Conservation (phyloP, 768 basidiomycete species). For the Suillus bovinus region DNA sequence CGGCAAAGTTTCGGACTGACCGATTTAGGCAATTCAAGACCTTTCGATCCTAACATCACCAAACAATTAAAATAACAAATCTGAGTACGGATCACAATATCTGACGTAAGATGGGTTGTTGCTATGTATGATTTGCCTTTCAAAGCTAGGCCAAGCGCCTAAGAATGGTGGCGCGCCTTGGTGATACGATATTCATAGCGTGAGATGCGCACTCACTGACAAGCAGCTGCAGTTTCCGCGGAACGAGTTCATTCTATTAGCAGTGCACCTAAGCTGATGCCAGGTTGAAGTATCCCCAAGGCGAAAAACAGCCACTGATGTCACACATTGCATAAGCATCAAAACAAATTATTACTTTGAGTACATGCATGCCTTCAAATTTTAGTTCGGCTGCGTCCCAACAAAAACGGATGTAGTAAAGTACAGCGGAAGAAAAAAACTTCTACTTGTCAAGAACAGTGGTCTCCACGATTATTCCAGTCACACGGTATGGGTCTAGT, state of each 20-base stretch:
- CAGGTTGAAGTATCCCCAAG: not conserved
- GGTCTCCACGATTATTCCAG: slow-evolving; percentile 85
- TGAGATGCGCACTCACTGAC: not conserved
- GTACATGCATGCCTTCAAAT: slow-evolving; percentile 22
- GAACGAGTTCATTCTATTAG: not conserved
- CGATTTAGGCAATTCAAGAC: slow-evolving; percentile 35
- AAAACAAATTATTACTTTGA: not conserved
- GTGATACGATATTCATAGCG: not conserved
- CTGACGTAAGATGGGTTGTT: not conserved
- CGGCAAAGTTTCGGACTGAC: not conserved
- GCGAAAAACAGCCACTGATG: not conserved
- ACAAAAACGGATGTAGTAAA: slow-evolving; percentile 11
- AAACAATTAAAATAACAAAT: too few species aligned
- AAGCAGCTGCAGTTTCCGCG: not conserved
- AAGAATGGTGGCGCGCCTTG: not conserved
- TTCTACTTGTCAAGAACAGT: slow-evolving; percentile 65
- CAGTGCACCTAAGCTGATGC: not conserved
- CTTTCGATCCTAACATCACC: slow-evolving; percentile 27
- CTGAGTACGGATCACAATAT: too few species aligned
- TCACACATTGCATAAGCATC: not conserved
- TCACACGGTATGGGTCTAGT: slow-evolving; percentile 93
- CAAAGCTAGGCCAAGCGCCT: not conserved
- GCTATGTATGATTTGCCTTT: not conserved
- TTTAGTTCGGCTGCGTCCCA: slow-evolving; percentile 12
- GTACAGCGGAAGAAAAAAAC: slow-evolving; percentile 15